Percentiles rank a stretch among this genome's conserved stretches.
Conservation (phyloP, 83 land plant species). For the Thuja plicata region DNA sequence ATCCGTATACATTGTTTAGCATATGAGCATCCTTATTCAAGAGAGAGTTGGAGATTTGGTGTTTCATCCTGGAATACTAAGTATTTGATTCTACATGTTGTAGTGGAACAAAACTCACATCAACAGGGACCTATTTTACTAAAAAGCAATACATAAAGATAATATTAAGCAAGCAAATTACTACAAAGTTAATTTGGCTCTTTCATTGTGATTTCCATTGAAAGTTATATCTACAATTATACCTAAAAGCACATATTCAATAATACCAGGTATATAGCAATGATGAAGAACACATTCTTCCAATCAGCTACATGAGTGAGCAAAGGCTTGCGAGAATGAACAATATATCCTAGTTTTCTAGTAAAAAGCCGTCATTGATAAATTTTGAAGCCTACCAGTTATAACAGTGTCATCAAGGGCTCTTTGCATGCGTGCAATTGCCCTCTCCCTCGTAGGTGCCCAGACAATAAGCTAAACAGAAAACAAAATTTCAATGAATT, state of each 20-base stretch:
- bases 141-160: neutral
- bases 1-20: too few species aligned
- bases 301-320: neutral
- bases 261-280: neutral
- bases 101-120: too few species aligned
- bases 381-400: conserved; percentile 51
- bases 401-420: conserved; percentile 91
- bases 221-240: neutral
- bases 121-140: neutral
- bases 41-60: too few species aligned
- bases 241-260: neutral
- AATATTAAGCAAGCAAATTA: neutral
- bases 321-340: neutral
- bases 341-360: neutral
- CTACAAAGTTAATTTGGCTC: neutral
- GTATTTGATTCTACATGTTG: too few species aligned
- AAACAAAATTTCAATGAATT: neutral
- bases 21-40: too few species aligned
- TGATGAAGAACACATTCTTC: neutral
- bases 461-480: conserved; percentile 87
- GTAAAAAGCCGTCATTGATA: neutral
- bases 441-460: conserved; percentile 97
- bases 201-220: neutral
- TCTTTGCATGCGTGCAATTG: conserved; percentile 92
- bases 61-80: too few species aligned